Base-by-base conservation (phyloP, 768 basidiomycete species). In the Amyloporia xantha region DNA sequence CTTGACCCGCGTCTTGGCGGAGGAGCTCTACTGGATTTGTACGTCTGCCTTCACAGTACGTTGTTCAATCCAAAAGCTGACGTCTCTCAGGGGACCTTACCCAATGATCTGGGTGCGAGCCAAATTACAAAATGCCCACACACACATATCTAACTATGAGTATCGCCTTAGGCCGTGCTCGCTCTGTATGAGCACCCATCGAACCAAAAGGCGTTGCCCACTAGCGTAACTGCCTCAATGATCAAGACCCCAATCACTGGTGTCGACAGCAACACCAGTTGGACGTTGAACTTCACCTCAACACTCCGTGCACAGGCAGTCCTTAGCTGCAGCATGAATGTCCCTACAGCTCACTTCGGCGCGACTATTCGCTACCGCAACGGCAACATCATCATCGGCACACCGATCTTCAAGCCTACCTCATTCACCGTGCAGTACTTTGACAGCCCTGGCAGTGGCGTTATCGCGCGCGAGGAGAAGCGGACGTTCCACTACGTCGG, bases 21-120 rank as follows among this genome's bases (percentile, higher is more conserved):
- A 9, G 91, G 91, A 0, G 88, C 82, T 11, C 61, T 95, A 24
- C 76, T 95, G 19, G 91, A 93, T 62, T 74, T 93, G 86, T 90
- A 55, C 65, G 84, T 66, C 6, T 15, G 27, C 39, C 9, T 35
- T 24, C 12, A 17, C 24, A 11, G 11, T 11, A 11, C 10, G 2
- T 15, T 33, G 30, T 11, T 43, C 21, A 9, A 11, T 19, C 38
- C 20, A 9, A 9, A n/a, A n/a, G 38, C 38, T 39, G 38, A 39
- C 40, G 39, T 26, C 24, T 17, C 15, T 41, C 23, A 89, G 86
- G 20, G 88, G 88, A 1, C 86, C 89, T 10, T 92, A 91, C 64
- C 87, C 86, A 7, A 68, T 89, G 55, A 73, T 89, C 58, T 90
- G 87, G 87, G 84, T 81, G 61, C 38, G 75, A 62, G 26, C n/a